phyloP scores from a whole-genome alignment of 129 eudicot genomes.

The Flaveria sonorensis region DNA sequence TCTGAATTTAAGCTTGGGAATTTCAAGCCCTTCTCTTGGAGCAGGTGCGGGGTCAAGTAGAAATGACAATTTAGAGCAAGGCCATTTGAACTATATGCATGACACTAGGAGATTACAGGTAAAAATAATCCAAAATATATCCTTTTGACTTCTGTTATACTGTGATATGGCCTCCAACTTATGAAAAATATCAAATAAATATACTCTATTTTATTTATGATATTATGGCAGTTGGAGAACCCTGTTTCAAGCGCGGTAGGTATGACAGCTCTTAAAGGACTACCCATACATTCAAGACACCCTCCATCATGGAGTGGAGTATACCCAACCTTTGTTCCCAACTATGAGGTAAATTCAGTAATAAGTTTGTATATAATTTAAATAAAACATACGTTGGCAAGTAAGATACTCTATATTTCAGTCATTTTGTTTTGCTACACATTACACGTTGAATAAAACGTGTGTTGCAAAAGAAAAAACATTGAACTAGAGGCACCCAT shows the following conservation, averaged over 20 bases:
- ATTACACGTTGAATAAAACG: not conserved
- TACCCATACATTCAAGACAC: slow-evolving; percentile 44
- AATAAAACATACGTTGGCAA: slow-evolving; percentile 7
- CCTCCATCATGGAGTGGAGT: slow-evolving; percentile 42
- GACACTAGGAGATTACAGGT: slow-evolving; percentile 48
- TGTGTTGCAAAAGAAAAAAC: not conserved
- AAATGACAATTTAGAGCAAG: slow-evolving; percentile 35
- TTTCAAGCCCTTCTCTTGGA: slow-evolving; percentile 45
- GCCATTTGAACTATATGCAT: slow-evolving; percentile 34
- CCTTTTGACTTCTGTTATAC: not conserved
- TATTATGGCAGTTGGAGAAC: slow-evolving; percentile 43
- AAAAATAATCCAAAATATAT: not conserved
- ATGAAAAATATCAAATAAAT: not conserved
- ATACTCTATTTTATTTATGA: slow-evolving; percentile 12
- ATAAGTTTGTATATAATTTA: not conserved
- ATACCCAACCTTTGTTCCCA: slow-evolving; percentile 43
- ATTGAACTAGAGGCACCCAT: not conserved
- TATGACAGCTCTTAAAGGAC: slow-evolving; percentile 39
- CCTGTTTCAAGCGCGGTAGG: slow-evolving; percentile 36
- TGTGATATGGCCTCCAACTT: not conserved
- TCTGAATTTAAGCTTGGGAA: slow-evolving; percentile 71
- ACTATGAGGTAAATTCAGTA: slow-evolving; percentile 44
- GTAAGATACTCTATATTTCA: not conserved
- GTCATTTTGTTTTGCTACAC: not conserved
- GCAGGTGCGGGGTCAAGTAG: slow-evolving; percentile 43